Conservation (phyloP, 108 stramenopile species). For the Nannochloropsis salina region DNA sequence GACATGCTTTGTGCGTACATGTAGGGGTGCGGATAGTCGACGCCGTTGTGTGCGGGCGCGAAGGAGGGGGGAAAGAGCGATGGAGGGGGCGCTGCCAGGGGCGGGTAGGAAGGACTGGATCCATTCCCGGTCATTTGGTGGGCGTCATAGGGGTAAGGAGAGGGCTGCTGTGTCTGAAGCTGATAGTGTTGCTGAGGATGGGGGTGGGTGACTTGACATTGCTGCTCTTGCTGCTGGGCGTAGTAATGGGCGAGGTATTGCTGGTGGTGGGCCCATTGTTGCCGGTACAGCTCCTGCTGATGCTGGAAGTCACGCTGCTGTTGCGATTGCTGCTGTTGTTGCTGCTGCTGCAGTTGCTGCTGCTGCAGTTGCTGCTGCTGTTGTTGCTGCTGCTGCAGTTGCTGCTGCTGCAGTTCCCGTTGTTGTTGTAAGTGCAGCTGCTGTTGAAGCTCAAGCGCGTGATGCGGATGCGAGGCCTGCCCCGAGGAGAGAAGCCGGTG, state of each 20-base stretch:
- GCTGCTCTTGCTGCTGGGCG: constrained; percentile 21
- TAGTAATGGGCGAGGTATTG: constrained; percentile 14
- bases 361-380: not conserved
- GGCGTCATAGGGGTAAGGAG: not conserved
- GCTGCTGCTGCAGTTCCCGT: not conserved
- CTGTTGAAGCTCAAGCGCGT: not conserved
- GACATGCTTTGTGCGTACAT: too few species aligned
- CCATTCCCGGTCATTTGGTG: not conserved
- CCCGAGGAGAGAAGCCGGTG: too few species aligned
- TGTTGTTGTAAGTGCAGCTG: not conserved
- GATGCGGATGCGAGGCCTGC: too few species aligned
- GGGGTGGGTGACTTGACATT: not conserved
- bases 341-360: not conserved
- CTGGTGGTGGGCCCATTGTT: constrained; percentile 24
- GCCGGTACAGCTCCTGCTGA: not conserved
- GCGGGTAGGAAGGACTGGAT: not conserved
- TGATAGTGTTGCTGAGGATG: constrained; percentile 22
- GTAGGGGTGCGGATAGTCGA: not conserved
- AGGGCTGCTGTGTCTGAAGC: not conserved
- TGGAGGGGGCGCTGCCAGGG: not conserved
- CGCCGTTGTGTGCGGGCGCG: not conserved
- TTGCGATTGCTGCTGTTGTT: not conserved
- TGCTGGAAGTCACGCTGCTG: constrained; percentile 13
- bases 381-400: not conserved
- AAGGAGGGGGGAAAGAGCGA: not conserved